Base-by-base conservation (phyloP, 2,329 filamentous ascomycete genomes). In the Penicillium digitatum region DNA sequence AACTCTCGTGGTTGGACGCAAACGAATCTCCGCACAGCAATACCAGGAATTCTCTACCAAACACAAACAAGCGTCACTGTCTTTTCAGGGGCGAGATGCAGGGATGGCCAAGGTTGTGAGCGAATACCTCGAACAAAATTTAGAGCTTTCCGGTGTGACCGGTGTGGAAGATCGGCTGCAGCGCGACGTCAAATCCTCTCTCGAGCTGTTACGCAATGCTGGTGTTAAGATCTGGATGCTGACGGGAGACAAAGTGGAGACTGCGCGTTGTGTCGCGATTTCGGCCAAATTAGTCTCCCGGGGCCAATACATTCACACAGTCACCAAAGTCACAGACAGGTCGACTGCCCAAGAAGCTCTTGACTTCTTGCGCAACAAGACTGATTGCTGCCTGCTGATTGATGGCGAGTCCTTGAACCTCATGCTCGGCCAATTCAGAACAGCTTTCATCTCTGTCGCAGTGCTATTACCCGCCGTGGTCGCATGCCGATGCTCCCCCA, bases 141-240 rank as follows among this genome's bases (percentile, higher is more conserved):
- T 99, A 0, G 94, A 99, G 70, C 83, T 99, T 6, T 82, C 97
- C 1, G 94, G 94, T n/a, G 92, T 99, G 12, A 99, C 94, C 1
- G 94, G 94, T 60, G 94, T 99, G 0, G 95, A 99, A 73, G 94
- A 99, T 74, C 96, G 95, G 70, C 82, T 99, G 12, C 94, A 99
- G 71, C 87, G 87, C 60, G 91, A 97, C 67, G 94, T 99, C 68
- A 99, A 97, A 72, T 89, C 93, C 1, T 96, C 91, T 0, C 81
- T 99, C 6, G 95, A 99, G 73, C 83, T 99, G 5, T 82, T 99
- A 49, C 89, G 94, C 62, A 99, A 99, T 66, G 94, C 94, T 0
- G 94, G 94, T 26, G 94, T 99, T 76, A 97, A 97, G 74, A 97
- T 99, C 48, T 99, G 94, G 94, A 99, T 99, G 94, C 80, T 99